Evolutionary conservation across 202 grass and related monocot species (phyloP).

Genomic region (Carex sylvatica): DNA sequence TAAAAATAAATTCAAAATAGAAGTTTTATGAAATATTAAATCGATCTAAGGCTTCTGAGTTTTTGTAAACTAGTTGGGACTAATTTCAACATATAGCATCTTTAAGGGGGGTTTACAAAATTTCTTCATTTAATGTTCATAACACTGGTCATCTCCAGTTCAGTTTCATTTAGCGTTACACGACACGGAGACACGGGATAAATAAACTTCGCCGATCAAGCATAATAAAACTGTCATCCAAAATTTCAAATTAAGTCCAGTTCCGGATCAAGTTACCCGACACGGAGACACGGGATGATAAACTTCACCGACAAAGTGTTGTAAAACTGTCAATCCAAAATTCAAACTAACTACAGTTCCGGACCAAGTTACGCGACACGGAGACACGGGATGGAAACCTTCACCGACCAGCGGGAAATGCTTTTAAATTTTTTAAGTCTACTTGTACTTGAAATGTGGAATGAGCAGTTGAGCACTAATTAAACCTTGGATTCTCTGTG

Average conservation of each 20-base stretch:
- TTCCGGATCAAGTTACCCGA: not conserved
- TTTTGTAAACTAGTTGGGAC: not conserved
- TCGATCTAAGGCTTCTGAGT: no score
- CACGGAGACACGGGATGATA: not conserved
- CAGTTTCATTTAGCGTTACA: not conserved
- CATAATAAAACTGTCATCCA: not conserved
- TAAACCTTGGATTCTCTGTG: not conserved
- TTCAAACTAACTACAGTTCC: not conserved
- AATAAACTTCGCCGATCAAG: not conserved
- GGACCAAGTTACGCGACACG: not conserved
- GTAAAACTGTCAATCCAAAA: no score
- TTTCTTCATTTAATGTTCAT: not conserved
- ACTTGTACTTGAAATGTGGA: not conserved
- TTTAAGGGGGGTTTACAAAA: not conserved
- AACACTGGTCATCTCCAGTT: not conserved
- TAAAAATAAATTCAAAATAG: not conserved
- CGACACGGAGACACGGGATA: not conserved
- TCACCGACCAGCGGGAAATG: slow-evolving; percentile 6
- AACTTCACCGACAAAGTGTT: not conserved
- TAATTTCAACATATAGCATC: not conserved
- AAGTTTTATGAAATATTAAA: not conserved
- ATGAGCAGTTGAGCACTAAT: slow-evolving; percentile 8
- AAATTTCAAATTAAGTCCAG: not conserved
- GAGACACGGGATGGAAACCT: not conserved
- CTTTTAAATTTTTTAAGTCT: not conserved